Evolutionary conservation across 345 rosid genomes (phyloP).

Genomic region (Durio zibethinus): DNA sequence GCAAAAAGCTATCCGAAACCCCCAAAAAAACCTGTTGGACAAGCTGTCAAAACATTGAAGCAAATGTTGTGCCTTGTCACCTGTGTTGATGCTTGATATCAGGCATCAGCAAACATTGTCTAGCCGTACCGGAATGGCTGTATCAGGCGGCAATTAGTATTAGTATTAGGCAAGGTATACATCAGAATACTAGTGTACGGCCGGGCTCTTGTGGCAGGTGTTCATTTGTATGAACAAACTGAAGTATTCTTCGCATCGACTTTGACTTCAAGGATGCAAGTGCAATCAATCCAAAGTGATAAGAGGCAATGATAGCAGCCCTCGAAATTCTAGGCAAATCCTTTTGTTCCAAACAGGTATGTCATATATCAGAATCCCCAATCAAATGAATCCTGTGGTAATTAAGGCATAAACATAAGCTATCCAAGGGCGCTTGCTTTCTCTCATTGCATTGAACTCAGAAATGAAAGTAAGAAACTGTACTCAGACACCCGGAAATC

Average conservation of each 20-base stretch:
- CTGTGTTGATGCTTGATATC: no score
- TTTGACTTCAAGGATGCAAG: background rate
- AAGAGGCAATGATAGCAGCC: background rate
- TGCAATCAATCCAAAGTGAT: background rate
- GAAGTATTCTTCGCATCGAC: background rate
- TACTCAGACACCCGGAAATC: slow-evolving; percentile 83
- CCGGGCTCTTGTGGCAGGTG: background rate
- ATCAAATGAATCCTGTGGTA: slow-evolving; percentile 47
- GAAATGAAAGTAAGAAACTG: slow-evolving; percentile 88
- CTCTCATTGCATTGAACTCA: slow-evolving; percentile 86
- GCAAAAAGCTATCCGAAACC: no score
- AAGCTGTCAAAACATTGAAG: no score
- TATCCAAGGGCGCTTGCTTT: slow-evolving; percentile 60
- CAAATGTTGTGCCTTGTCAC: no score
- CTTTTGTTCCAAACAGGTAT: slow-evolving; percentile 58
- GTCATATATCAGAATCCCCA: slow-evolving; percentile 54
- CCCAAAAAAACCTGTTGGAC: no score
- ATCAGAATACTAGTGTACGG: background rate
- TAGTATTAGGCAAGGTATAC: background rate
- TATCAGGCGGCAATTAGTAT: no score
- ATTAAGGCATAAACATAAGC: slow-evolving; percentile 61
- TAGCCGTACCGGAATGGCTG: no score
- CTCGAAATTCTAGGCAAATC: slow-evolving; percentile 15
- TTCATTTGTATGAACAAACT: background rate
- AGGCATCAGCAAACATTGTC: no score